Base-by-base conservation (phyloP, 129 eudicot genomes). In the Calendula officinalis region DNA sequence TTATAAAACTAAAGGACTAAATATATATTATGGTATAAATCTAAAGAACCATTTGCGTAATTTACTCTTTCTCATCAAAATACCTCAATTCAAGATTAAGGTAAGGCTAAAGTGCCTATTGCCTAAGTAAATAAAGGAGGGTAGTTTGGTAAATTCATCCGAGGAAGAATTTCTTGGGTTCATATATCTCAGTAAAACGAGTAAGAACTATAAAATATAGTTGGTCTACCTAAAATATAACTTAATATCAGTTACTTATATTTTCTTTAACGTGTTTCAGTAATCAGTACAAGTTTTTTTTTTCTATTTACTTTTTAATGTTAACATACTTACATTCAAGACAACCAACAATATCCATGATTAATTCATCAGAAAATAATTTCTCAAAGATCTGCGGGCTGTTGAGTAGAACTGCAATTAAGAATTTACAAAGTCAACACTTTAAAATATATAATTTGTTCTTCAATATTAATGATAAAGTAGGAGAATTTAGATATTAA, bases 301-400 rank as follows among this genome's bases (percentile, higher is more conserved):
- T 47, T 48, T 6, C 53, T 48, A 48, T 48, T n/a, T 14, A 14
- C 49, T 48, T 15, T 34, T 12, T 34, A 39, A 8, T 41, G 37
- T 42, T 15, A 47, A 62, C 17, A 15, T 39, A 66, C 90, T 82
- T 80, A 91, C 98, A 91, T 75, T 91, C 98, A 32, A 91, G 90
- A 71, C 85, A 84, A 51, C 98, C 98, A 73, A 87, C 80, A 36
- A 87, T 64, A 67, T 87, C 96, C 94, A 87, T 80, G 68, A 91
- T 76, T 56, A 84, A 54, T 42, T 87, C 98, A 80, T 91, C 96
- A 60, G 90, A 88, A 72, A 91, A 85, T 37, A 91, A 71, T 77
- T 77, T 91, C 81, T 84, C 96, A 71, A 84, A 87, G 55, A 91
- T 84, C 47, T 77, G 94, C 14, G 81, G 69, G 66, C 88, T 84